Evolutionary conservation across 305 asterid genomes (phyloP).

Genomic region (Solanum chacoense): DNA sequence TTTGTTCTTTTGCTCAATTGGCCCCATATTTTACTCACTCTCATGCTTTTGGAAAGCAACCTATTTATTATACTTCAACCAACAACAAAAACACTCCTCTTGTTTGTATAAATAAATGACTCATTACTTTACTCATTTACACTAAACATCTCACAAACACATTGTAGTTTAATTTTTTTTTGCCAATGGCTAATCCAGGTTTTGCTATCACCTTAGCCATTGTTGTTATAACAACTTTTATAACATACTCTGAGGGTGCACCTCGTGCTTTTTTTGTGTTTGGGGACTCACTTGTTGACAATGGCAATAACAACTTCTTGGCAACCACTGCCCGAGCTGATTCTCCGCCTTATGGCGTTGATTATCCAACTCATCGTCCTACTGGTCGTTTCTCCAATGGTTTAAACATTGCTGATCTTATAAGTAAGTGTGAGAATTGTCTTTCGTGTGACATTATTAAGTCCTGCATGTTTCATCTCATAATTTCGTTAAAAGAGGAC

Average conservation of each 20-base stretch:
- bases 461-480: not conserved
- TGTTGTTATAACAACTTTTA: not conserved
- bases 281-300: slow-evolving; percentile 74
- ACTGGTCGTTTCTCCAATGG: slow-evolving; percentile 86
- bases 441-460: not conserved
- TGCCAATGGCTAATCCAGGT: slow-evolving; percentile 1
- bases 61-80: slow-evolving; percentile 29
- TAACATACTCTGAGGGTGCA: slow-evolving; percentile 17
- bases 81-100: not conserved
- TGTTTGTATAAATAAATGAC: not conserved
- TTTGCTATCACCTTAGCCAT: not conserved
- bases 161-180: not conserved
- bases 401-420: slow-evolving; percentile 61
- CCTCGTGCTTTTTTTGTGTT: slow-evolving; percentile 61
- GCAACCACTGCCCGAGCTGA: slow-evolving; percentile 70
- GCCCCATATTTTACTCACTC: slow-evolving; percentile 7
- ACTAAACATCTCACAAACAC: not conserved
- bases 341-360: slow-evolving; percentile 78
- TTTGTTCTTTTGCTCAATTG: not conserved
- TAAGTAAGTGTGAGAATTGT: slow-evolving; percentile 26
- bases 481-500: not conserved
- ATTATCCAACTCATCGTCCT: slow-evolving; percentile 55
- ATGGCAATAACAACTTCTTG: slow-evolving; percentile 68
- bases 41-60: slow-evolving; percentile 20
- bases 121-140: not conserved